Evolutionary conservation across 805 yeast genomes (phyloP), one percentile per base, ranked within the genome.

Genomic region (Wickerhamiella azymoides): DNA sequence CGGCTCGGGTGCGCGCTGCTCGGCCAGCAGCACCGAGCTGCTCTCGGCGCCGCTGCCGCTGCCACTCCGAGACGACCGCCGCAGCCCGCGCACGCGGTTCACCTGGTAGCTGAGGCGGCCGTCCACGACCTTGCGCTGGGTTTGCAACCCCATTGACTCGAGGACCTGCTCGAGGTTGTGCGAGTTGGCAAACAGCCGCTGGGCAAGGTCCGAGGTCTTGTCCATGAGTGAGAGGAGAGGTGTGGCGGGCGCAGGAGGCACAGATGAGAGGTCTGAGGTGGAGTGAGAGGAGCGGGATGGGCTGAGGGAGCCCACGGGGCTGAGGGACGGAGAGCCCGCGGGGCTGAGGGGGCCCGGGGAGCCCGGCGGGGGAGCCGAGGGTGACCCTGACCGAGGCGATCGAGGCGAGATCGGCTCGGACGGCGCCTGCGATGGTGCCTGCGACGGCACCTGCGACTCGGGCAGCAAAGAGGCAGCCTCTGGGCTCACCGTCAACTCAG

Each of bases 111-210:
- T 41, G 1, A 49, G 39, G 43, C 70, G 70, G 37, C 70, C 65
- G 9, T 61, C 65, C 14, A 67, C 65, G 10, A 60, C 54, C 1
- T 58, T 58, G 42, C 69, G 68, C 2, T 73, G 67, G 40, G 83
- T 69, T 32, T 85, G 68, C 40, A 86, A 66, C 0, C 96, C 96
- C 69, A 86, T 77, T 2, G 80, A 70, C 56, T 83, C 93, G 27
- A 84, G 64, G 2, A 80, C 63, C 40, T 72, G 65, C 48, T 88
- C 79, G 38, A 70, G 68, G 10, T 64, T 57, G 36, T 51, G 45
- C 40, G 61, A 57, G 11, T 55, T 52, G 5, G 63, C 58, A 43
- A 57, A 62, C 24, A 68, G 54, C 25, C 67, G 54, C 33, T 65
- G 67, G 42, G 72, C 66, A 46, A 76, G 51, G 39, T 68, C 73